Evolutionary conservation across 257 asterid species (phyloP), one percentile per base, ranked within the genome.

Genomic region (Capsicum chinense): DNA sequence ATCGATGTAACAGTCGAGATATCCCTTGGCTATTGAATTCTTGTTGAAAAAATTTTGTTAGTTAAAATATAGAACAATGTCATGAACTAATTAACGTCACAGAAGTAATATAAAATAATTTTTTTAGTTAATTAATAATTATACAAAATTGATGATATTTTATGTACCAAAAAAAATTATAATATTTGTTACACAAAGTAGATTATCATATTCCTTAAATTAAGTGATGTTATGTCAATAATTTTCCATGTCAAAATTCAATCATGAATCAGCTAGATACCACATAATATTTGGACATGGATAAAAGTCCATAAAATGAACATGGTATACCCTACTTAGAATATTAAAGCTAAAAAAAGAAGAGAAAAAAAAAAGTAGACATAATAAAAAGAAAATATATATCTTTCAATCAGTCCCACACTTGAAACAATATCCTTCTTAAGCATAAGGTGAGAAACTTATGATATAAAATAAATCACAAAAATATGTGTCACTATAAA

Each of bases 211-310:
- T 44, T 60, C 64, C 47, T 63, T 76, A 86, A 83, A 16, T 82
- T 84, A 85, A 85, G 89, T 82, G 89, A 83, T 85, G 90, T 84
- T 81, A 83, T 73, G 84, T 87, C 90, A 78, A 26, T 13, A 19
- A 21, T 87, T 83, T 82, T 63, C 9, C 39, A 48, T 59, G 33
- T 44, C 78, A 82, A 85, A 66, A 84, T 74, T 67, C 48, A 84
- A 86, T 78, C n/a, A 84, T 83, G 62, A 70, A 70, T 10, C 68
- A 39, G 44, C 44, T 39, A 69, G 42, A 78, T 39, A 62, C 88
- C 93, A 89, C 90, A 84, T 90, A 92, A 89, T 71, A 76, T 10
- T 9, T 56, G 86, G 85, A 78, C 87, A 85, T 80, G 67, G 62
- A 68, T 56, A 56, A 80, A 79, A 56, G 68, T 78, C 84, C 85